Conservation (phyloP, 2,329 filamentous ascomycete genomes). For the Orbilia blumenaviensis region DNA sequence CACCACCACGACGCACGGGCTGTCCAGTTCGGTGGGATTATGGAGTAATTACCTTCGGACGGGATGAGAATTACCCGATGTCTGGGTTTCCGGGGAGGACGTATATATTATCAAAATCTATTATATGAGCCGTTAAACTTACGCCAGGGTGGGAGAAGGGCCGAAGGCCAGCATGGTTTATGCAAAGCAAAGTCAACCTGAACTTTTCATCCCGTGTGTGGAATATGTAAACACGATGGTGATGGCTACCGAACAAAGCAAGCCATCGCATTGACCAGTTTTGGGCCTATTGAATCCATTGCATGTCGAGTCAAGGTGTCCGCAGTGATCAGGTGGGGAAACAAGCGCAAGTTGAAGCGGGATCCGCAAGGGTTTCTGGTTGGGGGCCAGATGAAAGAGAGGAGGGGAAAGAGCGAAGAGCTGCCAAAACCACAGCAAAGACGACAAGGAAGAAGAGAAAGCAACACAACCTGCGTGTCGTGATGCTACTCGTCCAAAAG, state of each 20-base stretch:
- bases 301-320: conserved; percentile 6
- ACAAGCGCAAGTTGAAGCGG: conserved; percentile 5
- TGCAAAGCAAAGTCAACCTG: conserved; percentile 19
- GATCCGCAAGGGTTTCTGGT: background rate
- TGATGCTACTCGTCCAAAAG: conserved; percentile 52
- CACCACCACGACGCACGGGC: conserved; percentile 21
- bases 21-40: conserved; percentile 41
- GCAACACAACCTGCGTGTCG: conserved; percentile 53
- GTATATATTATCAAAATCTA: conserved; percentile 45
- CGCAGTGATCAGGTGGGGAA: conserved; percentile 12
- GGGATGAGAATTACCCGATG: conserved; percentile 52
- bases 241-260: background rate
- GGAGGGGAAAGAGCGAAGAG: conserved; percentile 19
- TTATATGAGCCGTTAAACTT: conserved; percentile 16
- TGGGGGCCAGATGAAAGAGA: background rate
- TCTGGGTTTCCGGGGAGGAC: conserved; percentile 21
- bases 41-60: conserved; percentile 46
- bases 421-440: conserved; percentile 12
- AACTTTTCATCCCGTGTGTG: background rate
- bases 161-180: conserved; percentile 25
- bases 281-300: conserved; percentile 1
- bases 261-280: conserved; percentile 19
- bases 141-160: conserved; percentile 2
- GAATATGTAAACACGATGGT: conserved; percentile 9
- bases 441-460: conserved; percentile 20